These are phyloP conservation scores for Cicer chorassanicum DNA, from an alignment of 306 rosid genomes.

Conservation along the genomic window DNA sequence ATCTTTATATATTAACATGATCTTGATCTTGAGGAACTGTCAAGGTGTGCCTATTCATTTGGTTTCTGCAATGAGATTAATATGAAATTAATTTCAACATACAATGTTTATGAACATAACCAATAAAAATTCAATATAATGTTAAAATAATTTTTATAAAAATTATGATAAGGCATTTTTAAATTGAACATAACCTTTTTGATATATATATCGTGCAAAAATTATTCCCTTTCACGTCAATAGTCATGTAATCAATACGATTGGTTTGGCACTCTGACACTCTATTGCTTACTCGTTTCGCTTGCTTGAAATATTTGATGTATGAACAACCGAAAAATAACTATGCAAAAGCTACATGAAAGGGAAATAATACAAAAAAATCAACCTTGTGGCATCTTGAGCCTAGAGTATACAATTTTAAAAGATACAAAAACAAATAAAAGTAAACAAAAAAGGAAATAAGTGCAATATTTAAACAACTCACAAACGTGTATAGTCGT, in stretches of 20 bases:
- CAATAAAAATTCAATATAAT: neutral
- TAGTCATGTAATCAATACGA: conserved; percentile 10
- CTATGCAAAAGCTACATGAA: neutral
- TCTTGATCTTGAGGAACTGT: no score
- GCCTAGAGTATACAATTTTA: neutral
- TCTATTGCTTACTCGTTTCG: conserved; percentile 37
- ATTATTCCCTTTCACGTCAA: conserved; percentile 29
- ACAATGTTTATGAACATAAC: neutral
- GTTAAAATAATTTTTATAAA: neutral
- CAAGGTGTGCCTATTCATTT: no score
- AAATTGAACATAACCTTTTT: neutral
- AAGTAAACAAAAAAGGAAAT: conserved; percentile 1
- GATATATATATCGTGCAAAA: neutral
- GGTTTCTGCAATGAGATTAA: neutral
- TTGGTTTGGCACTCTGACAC: conserved; percentile 32
- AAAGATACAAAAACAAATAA: conserved; percentile 19
- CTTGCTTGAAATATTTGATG: conserved; percentile 13
- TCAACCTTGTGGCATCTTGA: neutral
- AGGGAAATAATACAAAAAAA: conserved; percentile 20
- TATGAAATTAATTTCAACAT: neutral
- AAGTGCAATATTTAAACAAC: conserved; percentile 34
- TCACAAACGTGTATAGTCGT: conserved; percentile 34
- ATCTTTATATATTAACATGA: no score
- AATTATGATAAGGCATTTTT: neutral
- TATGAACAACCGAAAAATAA: conserved; percentile 13